Base-by-base conservation (phyloP, 805 yeast species). In the Novakomyces olei region DNA sequence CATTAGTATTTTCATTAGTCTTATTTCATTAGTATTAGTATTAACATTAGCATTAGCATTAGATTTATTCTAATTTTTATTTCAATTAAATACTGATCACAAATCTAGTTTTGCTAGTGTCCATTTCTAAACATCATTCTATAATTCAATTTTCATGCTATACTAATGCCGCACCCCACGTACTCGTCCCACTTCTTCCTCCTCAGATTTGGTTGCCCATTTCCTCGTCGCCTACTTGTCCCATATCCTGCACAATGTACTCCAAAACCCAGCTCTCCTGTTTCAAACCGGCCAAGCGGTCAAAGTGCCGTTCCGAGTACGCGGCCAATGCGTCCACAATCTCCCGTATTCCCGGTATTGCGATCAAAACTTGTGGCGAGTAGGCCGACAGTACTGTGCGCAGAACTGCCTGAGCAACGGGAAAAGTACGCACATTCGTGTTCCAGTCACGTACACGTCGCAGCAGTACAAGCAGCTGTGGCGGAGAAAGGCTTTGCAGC, bases 391-490 rank as follows among this genome's bases (percentile, higher is more conserved):
- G 55, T 22, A 85, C 53, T 16, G 77, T 72, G 40, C 67, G 61
- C 33, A 85, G 60, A 27, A 81, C 54, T 36, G 69, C 70, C 53
- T 85, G 98, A 8, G 93, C 77, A 35, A 79, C 65, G 33, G 65
- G 69, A 46, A 78, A 78, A 24, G 79, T 71, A 45, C 70, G 69
- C 34, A 78, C 75, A 50, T 80, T 85, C 29, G 91, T 73, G 50
- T 88, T 88, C 99, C 99, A 88, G 48, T 80, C 92, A 44, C 95
- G 67, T 15, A 83, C 61, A 44, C 92, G 71, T 45, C 67, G 67
- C 50, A 88, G 64, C 16, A 88, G 50, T 8, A 58, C 47, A 27
- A 63, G 43, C 16, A 83, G 51, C 44, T 75, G 77, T 1, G 69
- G 74, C 22, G 65, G 57, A 17, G 58, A 64, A 35, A 88, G 60